A percentile compares a stretch with the other conserved stretches of the same genome.
Evolutionary conservation across 1,284 basidiomycete species (phyloP).

Genomic region (Anthracocystis walkeri): DNA sequence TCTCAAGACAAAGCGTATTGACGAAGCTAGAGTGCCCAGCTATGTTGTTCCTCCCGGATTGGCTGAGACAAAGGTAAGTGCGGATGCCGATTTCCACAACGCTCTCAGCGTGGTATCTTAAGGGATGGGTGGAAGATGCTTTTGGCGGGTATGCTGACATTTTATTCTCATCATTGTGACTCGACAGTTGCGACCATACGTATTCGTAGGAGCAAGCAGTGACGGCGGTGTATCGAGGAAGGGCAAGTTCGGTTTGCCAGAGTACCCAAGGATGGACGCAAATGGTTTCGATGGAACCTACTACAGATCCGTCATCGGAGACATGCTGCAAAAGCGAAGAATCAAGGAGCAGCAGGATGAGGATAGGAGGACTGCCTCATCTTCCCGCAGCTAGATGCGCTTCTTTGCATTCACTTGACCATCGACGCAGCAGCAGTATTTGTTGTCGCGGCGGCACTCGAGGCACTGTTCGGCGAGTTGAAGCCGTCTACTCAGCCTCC

Average conservation of each 20-base stretch:
- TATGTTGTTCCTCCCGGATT: constrained; percentile 67
- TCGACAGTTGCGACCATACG: constrained; percentile 60
- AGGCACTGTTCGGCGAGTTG: neutral
- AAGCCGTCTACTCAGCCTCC: neutral
- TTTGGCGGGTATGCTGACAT: constrained; percentile 2
- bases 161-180: neutral
- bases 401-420: neutral
- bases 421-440: neutral
- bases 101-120: neutral
- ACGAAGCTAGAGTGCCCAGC: constrained; percentile 59
- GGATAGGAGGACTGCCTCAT: constrained; percentile 25
- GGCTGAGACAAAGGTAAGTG: constrained; percentile 58
- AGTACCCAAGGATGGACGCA: constrained; percentile 59
- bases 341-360: constrained; percentile 49
- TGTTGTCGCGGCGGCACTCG: no score
- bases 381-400: constrained; percentile 8
- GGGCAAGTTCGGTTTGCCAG: constrained; percentile 55
- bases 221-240: constrained; percentile 56
- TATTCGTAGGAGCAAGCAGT: constrained; percentile 49
- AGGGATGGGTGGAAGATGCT: neutral
- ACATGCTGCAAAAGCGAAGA: constrained; percentile 51
- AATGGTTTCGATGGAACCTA: constrained; percentile 61
- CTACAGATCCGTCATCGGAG: constrained; percentile 58
- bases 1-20: constrained; percentile 57
- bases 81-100: neutral